Base-by-base conservation (phyloP, 2,329 filamentous ascomycete species). In the Ophidiomyces ophidiicola region DNA sequence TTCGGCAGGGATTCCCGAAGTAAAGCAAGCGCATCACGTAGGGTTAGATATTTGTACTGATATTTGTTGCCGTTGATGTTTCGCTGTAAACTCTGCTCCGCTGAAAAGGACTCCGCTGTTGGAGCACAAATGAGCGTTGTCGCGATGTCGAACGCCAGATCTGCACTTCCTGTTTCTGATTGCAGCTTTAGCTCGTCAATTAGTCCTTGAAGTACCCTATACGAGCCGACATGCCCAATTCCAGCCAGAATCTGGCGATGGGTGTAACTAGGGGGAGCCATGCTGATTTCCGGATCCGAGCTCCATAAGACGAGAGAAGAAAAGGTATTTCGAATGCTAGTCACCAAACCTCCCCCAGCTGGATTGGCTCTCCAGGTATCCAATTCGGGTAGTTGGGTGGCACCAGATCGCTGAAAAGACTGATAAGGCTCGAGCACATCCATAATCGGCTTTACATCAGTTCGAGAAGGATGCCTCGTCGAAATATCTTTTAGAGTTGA, bases 251-350 rank as follows among this genome's bases (percentile, higher is more conserved):
- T 50, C 45, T 71, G 66, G n/a, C 65, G 64, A 46, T 72, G 70
- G 0, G 69, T 71, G 50, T 76, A 77, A 29, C 61, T 62, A 2
- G 69, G 69, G 5, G 72, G 71, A 1, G 67, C 64, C 38, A 69
- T 66, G 44, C 63, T 68, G 14, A 71, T 63, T n/a, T 63, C 62
- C 2, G 66, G 60, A 34, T 66, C 57, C 37, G 62, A 53, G 34
- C 62, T 68, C 74, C 74, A 78, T 6, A 67, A 56, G 0, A 70
- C 60, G 6, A 76, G 57, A 2, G 68, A 62, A 26, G 70, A 68
- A 32, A 76, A 61, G 0, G 64, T 68, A 38, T 60, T 64, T 24
- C 67, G 63, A 11, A 76, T 56, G 20, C 62, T 63, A 14, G 59
- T 58, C n/a, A 62, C 53, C 8, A 75, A 51, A 1, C 61, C 53